Base-by-base conservation (phyloP, 78 protist species). In the Dictyostelium intermedium region DNA sequence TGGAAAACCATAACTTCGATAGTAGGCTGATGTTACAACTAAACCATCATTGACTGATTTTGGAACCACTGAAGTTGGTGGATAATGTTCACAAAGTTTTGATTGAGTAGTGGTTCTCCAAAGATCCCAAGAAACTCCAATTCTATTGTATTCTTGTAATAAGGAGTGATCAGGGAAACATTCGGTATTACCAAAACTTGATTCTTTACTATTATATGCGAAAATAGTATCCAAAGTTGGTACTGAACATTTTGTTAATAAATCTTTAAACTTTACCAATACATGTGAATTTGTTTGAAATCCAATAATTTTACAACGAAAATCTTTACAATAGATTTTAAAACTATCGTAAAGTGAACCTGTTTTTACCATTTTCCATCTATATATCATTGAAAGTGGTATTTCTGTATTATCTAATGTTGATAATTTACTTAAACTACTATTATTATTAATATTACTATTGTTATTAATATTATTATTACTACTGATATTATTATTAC, bases 311-410 rank as follows among this genome's bases (percentile, higher is more conserved):
- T 89, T 89, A 76, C 94, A 89, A 45, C 94, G 61, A 47, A 89
- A 89, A 80, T 89, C 94, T 56, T 89, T 89, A 56, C 94, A 89
- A 66, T 89, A 89, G 18, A 89, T 81, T 78, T 89, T 89, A 53
- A 69, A 89, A 11, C 86, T 56, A 32, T 89, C 94, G 7, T 63
- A 81, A 14, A 81, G 50, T 18, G 61, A 43, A 47, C 94, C 87
- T 20, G 94, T 70, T 76, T 80, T 89, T 2, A 89, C 50, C 25
- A 32, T 37, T n/a, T 89, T 89, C 94, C 94, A 89, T 20, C 73
- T 45, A 69, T 89, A 80, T 78, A 89, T 89, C 83, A 80, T 78
- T 35, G 53, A 32, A 25, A 89, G 34, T n/a, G 94, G 94, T 25
- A 89, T 89, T 53, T 89, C 94, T 11, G 87, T 69, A 27, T 89